Evolutionary conservation across 176 grass and related monocot species (phyloP).

Genomic region (Hordeum vulgare): DNA sequence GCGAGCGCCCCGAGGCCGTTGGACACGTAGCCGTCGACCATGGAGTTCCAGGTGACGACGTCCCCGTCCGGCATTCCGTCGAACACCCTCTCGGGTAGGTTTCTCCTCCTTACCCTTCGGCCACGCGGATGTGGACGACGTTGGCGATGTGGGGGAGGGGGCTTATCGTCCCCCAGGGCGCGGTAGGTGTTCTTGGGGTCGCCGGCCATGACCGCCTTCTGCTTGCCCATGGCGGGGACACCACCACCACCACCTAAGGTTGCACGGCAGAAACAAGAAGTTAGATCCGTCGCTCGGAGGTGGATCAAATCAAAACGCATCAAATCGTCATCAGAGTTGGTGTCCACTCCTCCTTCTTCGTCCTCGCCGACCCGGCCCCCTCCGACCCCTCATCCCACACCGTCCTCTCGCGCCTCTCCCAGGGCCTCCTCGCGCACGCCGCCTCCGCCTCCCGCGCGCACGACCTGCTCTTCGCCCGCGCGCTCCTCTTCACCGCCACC

Average conservation of each 20-base stretch:
- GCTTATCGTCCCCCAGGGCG: slow-evolving; percentile 30
- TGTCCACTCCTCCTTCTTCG: too few species aligned
- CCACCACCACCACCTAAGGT: slow-evolving; percentile 34
- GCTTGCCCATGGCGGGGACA: slow-evolving; percentile 37
- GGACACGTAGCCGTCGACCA: slow-evolving; percentile 59
- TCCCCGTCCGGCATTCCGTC: slow-evolving; percentile 66
- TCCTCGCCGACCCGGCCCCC: too few species aligned
- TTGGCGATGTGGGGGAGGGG: slow-evolving; percentile 84
- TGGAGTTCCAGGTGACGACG: slow-evolving; percentile 72
- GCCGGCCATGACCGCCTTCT: slow-evolving; percentile 37
- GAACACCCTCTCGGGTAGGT: slow-evolving; percentile 53
- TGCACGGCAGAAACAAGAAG: background rate
- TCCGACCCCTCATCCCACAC: too few species aligned
- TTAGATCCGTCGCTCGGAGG: background rate
- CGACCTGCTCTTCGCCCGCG: too few species aligned
- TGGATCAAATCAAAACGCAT: background rate
- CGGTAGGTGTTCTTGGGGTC: slow-evolving; percentile 43
- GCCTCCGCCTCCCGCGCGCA: too few species aligned
- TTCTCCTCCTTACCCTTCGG: slow-evolving; percentile 31
- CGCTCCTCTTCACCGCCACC: slow-evolving; percentile 73
- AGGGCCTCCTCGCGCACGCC: too few species aligned
- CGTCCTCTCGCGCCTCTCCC: too few species aligned
- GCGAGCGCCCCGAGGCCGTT: slow-evolving; percentile 44
- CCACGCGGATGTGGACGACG: slow-evolving; percentile 21
- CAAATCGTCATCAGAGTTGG: background rate